Base-by-base conservation (phyloP, 805 yeast species). In the Maudiozyma turicensis region DNA sequence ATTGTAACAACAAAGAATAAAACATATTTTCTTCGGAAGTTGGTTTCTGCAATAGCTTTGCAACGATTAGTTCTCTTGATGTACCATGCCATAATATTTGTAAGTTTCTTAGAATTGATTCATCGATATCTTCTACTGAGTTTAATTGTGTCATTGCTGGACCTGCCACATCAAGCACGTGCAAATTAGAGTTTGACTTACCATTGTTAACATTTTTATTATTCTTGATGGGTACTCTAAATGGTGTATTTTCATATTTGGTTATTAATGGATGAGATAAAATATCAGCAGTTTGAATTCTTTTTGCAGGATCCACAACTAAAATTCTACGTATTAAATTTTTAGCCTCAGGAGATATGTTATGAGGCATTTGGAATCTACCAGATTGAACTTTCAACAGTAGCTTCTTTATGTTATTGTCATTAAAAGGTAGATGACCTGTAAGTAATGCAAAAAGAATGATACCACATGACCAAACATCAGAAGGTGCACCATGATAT, bases 381-480 rank as follows among this genome's bases (percentile, higher is more conserved):
- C 95, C 95, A 33, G 81, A 75, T 64, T 85, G 93, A 30, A 86
- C 95, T 65, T 85, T 86, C 50, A 84, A 61, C 47, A 86, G 66
- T 50, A 86, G 65, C 54, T 76, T 79, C 63, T 88, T 76, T 58
- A 86, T 84, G 58, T 82, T 83, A 52, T 84, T 87, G 65, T 86
- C 93, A 63, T 86, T 91, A 60, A 86, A 86, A 8, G 95, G 95
- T 52, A 86, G 69, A 68, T 86, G 81, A 3, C 95, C 95, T 2
- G 91, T 84, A 50, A 86, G 67, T 44, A 86, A 67, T 5, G 93
- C 93, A 68, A 83, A 86, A 45, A 85, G 69, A 43, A 86, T 84
- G 42, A 86, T 86, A 61, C 95, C 95, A 69, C 93, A 85, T 6
- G 91, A 84, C 95, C 95, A 86, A 40, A 86, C 84, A 68, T 86